Evolutionary conservation across 805 yeast species (phyloP), one percentile per base, ranked within the genome.

Genomic region (Kregervanrija fluxuum): DNA sequence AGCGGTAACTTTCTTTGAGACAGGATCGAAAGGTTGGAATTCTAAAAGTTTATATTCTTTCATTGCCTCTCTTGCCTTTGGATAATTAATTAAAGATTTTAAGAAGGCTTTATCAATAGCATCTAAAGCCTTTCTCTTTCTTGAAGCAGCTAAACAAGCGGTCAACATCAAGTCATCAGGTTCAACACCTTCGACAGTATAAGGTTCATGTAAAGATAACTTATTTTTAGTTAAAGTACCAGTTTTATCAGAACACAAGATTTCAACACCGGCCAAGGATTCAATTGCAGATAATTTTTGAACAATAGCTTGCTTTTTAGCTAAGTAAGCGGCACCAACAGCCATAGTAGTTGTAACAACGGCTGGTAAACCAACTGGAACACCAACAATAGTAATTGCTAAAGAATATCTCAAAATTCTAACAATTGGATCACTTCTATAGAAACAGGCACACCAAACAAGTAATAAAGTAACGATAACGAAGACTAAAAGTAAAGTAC

Each of bases 21-120:
- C 96, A 69, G 96, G 96, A 72, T 88, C 96, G 75, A 88, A 88
- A 60, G 96, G 96, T 69, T 85, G 91, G 87, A 88, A 88, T 70
- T 88, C 95, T 61, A 86, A 66, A 61, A 89, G 93, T 75, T 85
- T 86, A 85, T 88, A 88, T 74, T 88, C 86, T 65, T 91, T 78
- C 70, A 88, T 79, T 66, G 93, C 89, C 62, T 77, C 78, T 77
- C 87, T 86, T 59, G 96, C 95, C 70, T 87, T 77, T 70, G 96
- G 96, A 75, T 87, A 87, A 61, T 59, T 63, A 61, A 78, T 80
- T 68, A 86, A 77, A 58, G 95, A 81, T 69, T 86, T 86, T 69
- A 87, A 73, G 85, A 86, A 87, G 61, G 95, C 95, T 75, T 81
- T 84, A 72, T 86, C 95, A 64, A 86, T 86, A 62, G 95, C 95